Evolutionary conservation across 495 filamentous ascomycete species (phyloP).

Genomic region (Penicillium malachiteum): DNA sequence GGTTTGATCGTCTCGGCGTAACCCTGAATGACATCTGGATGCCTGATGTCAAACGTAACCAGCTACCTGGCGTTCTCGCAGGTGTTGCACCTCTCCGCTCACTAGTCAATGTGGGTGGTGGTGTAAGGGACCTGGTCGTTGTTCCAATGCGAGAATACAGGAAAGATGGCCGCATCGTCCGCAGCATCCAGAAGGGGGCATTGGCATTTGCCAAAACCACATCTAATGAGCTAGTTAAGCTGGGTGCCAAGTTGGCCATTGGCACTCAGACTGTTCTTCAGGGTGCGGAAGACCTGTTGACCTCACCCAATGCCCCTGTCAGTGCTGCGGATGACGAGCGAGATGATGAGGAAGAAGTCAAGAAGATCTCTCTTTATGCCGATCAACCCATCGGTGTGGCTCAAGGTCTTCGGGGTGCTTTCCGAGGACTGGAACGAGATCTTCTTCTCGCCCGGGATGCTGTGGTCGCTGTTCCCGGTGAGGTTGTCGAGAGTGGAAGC

Average conservation of each 20-base stretch:
- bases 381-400: constrained; percentile 86
- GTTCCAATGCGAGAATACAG: constrained; percentile 89
- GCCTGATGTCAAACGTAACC: constrained; percentile 86
- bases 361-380: constrained; percentile 84
- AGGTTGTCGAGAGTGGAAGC: constrained; percentile 81
- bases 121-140: constrained; percentile 80
- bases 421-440: constrained; percentile 79
- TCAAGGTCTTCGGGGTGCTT: constrained; percentile 80
- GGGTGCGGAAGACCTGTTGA: constrained; percentile 78
- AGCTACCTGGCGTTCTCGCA: constrained; percentile 84
- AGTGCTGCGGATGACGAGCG: constrained; percentile 56
- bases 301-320: constrained; percentile 33
- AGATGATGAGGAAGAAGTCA: constrained; percentile 61
- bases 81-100: constrained; percentile 88
- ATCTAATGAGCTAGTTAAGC: constrained; percentile 82
- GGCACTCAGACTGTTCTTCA: constrained; percentile 91
- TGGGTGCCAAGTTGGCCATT: constrained; percentile 92
- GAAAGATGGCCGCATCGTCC: constrained; percentile 89
- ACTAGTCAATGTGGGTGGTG: constrained; percentile 84
- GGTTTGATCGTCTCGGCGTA: constrained; percentile 83
- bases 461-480: constrained; percentile 89
- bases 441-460: constrained; percentile 81
- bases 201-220: constrained; percentile 88
- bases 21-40: constrained; percentile 96
- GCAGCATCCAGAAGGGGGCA: constrained; percentile 88